Percentiles rank a stretch among this genome's conserved stretches.
Conservation (phyloP, 495 filamentous ascomycete species). For the Lasiosphaeris hirsuta region DNA sequence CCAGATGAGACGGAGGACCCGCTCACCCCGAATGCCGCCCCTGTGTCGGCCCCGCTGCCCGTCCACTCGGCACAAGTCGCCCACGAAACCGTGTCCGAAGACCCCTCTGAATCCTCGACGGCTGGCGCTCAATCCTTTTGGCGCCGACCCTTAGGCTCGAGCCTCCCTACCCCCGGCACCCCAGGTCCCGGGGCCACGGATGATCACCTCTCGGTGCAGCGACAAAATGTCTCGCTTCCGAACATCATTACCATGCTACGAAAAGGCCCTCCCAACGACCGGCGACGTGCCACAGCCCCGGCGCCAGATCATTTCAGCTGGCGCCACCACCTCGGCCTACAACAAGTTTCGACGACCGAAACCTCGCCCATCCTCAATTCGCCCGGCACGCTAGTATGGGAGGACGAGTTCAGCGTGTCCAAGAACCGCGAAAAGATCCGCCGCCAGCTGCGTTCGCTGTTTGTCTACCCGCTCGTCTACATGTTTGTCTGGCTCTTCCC, state of each 20-base stretch:
- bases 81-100: neutral
- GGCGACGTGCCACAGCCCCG: neutral
- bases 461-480: slow-evolving; percentile 70
- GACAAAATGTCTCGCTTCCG: slow-evolving; percentile 17
- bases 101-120: slow-evolving; percentile 1
- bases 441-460: slow-evolving; percentile 64
- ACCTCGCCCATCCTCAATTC: slow-evolving; percentile 11
- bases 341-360: neutral
- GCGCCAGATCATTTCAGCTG: neutral
- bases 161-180: neutral
- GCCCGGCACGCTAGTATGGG: neutral
- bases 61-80: slow-evolving; percentile 8
- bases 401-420: slow-evolving; percentile 26
- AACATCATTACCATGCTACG: slow-evolving; percentile 23
- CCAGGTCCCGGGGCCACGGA: neutral
- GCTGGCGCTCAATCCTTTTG: neutral
- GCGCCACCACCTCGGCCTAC: slow-evolving; percentile 3
- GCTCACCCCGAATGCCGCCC: neutral
- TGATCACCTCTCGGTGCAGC: slow-evolving; percentile 1
- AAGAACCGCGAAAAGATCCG: slow-evolving; percentile 53
- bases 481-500: slow-evolving; percentile 70
- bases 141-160: slow-evolving; percentile 8
- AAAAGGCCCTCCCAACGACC: slow-evolving; percentile 7
- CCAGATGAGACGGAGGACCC: slow-evolving; percentile 20
- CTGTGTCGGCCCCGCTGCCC: slow-evolving; percentile 10